Base-by-base conservation (phyloP, 2,329 filamentous ascomycete species). In the Xylariaceae sp. region DNA sequence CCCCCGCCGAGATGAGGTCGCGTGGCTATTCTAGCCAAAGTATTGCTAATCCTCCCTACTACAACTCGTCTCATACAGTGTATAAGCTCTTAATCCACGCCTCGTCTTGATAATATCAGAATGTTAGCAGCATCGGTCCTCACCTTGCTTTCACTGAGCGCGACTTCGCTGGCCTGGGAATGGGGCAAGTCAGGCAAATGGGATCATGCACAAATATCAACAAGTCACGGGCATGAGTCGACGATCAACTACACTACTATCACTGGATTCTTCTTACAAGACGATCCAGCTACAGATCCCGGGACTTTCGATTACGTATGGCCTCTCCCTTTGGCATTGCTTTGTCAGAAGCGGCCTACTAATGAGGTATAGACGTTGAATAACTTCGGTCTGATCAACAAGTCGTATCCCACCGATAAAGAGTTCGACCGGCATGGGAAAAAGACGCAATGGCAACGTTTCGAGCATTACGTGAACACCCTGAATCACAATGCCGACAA, bases 331-430 rank as follows among this genome's bases (percentile, higher is more conserved):
- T 24, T 5, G 4, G n/a, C 24, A n/a, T n/a, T 17, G 6, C 23
- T 6, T 3, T 33, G 1, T 11, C 3, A 3, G 8, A 21, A 4
- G 17, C 16, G n/a, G n/a, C 36, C 17, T 24, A 50, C 62, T 50
- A 34, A 65, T 37, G 21, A 56, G 47, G 33, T 45, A 17, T 56
- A 88, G 85, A 83, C 80, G 23, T 73, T 78, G 26, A 76, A 75
- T 53, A 89, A 89, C 74, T 88, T 88, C 67, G 88, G 88, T 24
- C 77, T 91, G 19, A 79, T 90, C 60, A 80, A 88, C 66, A 80
- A 81, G 44, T 79, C 80, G 1, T 89, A 89, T 67, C 76, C 82
- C 5, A 83, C 80, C 1, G 85, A 89, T 64, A 64, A 69, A 36
- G 67, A 69, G 39, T 72, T 76, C 49, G 72, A 78, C 43, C 66